These are phyloP conservation scores for Davidsoniella australis DNA, from an alignment of 2,329 filamentous ascomycete genomes.

Conservation along the genomic window DNA sequence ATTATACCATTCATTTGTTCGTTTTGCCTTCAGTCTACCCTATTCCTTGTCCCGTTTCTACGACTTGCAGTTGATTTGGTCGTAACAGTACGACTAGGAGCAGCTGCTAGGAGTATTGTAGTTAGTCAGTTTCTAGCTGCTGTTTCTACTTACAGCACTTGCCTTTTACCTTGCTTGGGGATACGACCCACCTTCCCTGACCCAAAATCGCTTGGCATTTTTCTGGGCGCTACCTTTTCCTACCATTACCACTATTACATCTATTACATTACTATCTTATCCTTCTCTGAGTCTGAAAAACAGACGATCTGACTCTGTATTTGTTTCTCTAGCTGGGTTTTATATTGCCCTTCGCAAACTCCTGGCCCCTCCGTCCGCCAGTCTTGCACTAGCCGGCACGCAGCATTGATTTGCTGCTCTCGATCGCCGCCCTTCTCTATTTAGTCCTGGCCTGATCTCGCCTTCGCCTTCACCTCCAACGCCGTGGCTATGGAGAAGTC, in stretches of 20 bases:
- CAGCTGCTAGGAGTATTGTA: neutral
- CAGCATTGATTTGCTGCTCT: neutral
- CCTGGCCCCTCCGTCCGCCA: neutral
- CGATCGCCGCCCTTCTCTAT: neutral
- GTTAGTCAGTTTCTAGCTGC: neutral
- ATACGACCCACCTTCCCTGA: constrained; percentile 3
- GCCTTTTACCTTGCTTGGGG: neutral
- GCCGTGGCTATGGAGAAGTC: constrained; percentile 11
- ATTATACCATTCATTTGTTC: no score
- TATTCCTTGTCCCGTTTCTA: neutral
- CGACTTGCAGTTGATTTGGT: neutral
- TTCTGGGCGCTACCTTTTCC: constrained; percentile 1
- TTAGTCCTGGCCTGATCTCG: neutral
- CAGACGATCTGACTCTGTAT: neutral
- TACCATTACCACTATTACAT: neutral
- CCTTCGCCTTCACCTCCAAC: neutral
- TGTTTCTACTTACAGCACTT: constrained; percentile 1
- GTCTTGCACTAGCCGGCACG: neutral
- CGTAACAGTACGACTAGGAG: no score
- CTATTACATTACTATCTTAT: neutral
- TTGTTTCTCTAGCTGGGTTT: constrained; percentile 1
- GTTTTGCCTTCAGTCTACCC: no score
- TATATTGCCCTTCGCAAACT: neutral
- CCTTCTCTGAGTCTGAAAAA: no score
- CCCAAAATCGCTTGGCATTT: constrained; percentile 4